Evolutionary conservation across 2,329 filamentous ascomycete species (phyloP).

Genomic region (Arthrinium phaeospermum): DNA sequence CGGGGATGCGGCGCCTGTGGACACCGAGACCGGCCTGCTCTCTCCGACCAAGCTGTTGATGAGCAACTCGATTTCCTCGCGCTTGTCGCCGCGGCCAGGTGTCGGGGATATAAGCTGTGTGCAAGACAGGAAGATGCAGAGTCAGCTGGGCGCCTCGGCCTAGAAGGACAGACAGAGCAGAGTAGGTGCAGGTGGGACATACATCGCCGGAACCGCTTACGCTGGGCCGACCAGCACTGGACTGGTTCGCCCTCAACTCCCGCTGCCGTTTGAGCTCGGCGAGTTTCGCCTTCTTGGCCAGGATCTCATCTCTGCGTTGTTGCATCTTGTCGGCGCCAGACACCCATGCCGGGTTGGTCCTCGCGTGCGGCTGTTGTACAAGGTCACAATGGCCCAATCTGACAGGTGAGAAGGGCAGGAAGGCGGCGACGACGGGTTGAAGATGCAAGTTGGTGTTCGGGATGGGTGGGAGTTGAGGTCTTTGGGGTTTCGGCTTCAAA

Average conservation of each 20-base stretch:
- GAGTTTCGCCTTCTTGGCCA: constrained; percentile 96
- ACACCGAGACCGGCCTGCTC: constrained; percentile 72
- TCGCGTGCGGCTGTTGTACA: neutral
- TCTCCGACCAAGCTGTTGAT: constrained; percentile 85
- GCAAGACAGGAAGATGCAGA: constrained; percentile 22
- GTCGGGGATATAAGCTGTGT: constrained; percentile 70
- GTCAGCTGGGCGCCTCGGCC: neutral
- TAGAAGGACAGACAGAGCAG: constrained; percentile 15
- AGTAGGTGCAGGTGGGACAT: constrained; percentile 40
- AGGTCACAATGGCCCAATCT: neutral
- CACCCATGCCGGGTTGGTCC: constrained; percentile 53
- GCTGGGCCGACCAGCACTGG: constrained; percentile 71
- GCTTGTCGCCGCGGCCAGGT: constrained; percentile 70
- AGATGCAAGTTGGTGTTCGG: neutral
- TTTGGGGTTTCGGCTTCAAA: neutral
- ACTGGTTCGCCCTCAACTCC: constrained; percentile 80
- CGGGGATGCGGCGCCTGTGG: constrained; percentile 70
- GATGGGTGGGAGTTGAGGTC: neutral
- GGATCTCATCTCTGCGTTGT: constrained; percentile 92
- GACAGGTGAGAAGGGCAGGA: neutral
- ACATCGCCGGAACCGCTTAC: constrained; percentile 76
- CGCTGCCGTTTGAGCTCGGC: constrained; percentile 94
- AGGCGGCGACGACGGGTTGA: neutral
- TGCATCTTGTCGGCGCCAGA: constrained; percentile 60
- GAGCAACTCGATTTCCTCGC: constrained; percentile 81